Evolutionary conservation across 2,329 filamentous ascomycete genomes (phyloP), one percentile per base, ranked within the genome.

Genomic region (Teratosphaeria zuluensis): DNA sequence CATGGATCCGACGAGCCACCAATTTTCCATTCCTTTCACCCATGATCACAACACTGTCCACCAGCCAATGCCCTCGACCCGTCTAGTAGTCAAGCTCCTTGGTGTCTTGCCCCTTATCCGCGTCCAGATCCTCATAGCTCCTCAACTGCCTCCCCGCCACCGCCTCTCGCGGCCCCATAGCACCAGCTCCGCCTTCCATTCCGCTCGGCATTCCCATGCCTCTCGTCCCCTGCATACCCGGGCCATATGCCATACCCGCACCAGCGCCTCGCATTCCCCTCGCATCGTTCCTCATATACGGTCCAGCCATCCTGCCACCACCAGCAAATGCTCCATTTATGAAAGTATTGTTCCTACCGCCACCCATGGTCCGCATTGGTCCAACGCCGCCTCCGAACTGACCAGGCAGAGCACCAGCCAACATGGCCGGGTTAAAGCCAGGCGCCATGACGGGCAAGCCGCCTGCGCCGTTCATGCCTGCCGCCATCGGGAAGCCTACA

Each of bases 121-220:
- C 92, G 76, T 99, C 94, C 28, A 99, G 79, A 71, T 99, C 94
- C 74, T 99, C 95, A 71, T 99, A 99, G 73, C 90, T 96, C 81
- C 95, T 96, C 64, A 99, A 77, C 61, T 89, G 96, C 59, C 94
- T 84, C 4, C 94, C 94, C 65, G 95, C 90, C 0, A 95, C 91
- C 11, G 94, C 92, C 74, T 97, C 92, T 21, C 89, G 84, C 21
- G 94, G 92, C 0, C 91, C 92, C 61, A 92, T 87, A 2, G 88
- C 85, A 35, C 77, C 77, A 57, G 87, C 85, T 28, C 83, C 87
- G 46, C 88, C 87, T 54, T 89, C 88, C 59, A 66, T 62, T 11
- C 62, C 63, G 19, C 42, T 21, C 42, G 42, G n/a, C 57, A 62
- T 64, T 24, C 53, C 60, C 35, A 59, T 63, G 35, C 64, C 65